Percentiles rank a stretch among this genome's conserved stretches.
Evolutionary conservation across 2,329 filamentous ascomycete genomes (phyloP).

Genomic region (Neonectria punicea): DNA sequence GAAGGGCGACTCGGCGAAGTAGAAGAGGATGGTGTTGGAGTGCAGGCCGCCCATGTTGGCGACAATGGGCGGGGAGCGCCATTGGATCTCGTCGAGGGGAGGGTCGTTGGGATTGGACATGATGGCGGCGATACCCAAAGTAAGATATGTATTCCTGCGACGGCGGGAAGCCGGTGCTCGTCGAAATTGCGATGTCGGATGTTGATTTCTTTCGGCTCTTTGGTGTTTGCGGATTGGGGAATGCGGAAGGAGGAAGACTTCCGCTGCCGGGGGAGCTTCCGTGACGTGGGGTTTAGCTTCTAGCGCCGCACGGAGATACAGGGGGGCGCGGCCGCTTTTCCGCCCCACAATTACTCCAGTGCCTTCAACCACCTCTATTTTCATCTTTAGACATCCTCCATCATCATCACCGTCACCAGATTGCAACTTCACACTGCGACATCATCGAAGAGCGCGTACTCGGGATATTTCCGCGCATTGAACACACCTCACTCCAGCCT

Average conservation of each 20-base stretch:
- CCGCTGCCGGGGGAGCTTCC: slow-evolving; percentile 23
- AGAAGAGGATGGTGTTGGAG: slow-evolving; percentile 73
- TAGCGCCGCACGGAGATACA: slow-evolving; percentile 16
- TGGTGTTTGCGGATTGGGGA: slow-evolving; percentile 5
- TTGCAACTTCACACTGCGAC: background rate
- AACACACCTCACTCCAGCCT: background rate
- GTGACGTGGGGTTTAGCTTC: slow-evolving; percentile 33
- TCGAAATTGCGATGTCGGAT: background rate
- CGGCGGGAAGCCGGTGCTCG: background rate
- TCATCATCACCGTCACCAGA: background rate
- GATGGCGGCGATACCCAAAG: background rate
- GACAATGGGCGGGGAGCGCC: slow-evolving; percentile 64
- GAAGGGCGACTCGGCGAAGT: slow-evolving; percentile 75
- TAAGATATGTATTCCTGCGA: background rate
- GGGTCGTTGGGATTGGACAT: slow-evolving; percentile 61
- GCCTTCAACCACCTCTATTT: background rate
- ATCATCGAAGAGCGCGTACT: no score
- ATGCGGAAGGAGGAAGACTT: slow-evolving; percentile 1
- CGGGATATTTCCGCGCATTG: no score
- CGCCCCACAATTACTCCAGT: slow-evolving; percentile 20
- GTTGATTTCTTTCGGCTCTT: background rate
- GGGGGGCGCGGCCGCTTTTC: slow-evolving; percentile 14
- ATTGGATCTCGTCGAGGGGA: slow-evolving; percentile 74
- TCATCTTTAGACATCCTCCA: background rate
- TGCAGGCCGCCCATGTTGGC: slow-evolving; percentile 68